These are phyloP conservation scores for Aspergillus felis DNA, from an alignment of 2,329 filamentous ascomycete species.

Conservation along the genomic window DNA sequence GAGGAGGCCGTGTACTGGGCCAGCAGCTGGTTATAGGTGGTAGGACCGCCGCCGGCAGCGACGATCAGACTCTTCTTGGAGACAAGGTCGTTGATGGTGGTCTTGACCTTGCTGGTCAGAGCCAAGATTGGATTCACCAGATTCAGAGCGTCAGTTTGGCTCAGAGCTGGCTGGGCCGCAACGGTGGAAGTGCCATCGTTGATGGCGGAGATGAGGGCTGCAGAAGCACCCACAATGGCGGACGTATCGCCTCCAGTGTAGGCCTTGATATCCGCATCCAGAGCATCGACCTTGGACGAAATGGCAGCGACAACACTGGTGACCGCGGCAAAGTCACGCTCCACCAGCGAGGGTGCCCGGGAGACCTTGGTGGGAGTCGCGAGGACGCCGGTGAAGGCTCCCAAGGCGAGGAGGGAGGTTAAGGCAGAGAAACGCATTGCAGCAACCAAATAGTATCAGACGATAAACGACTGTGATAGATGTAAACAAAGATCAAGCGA, in stretches of 20 bases:
- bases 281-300: conserved; percentile 7
- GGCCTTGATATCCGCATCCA: conserved; percentile 16
- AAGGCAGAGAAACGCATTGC: neutral
- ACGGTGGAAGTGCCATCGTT: conserved; percentile 17
- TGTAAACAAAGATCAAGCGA: neutral
- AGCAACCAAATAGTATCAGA: neutral
- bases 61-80: neutral
- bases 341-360: conserved; percentile 5
- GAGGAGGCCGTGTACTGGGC: neutral
- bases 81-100: conserved; percentile 1
- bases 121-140: conserved; percentile 16
- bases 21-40: neutral
- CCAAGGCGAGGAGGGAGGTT: conserved; percentile 7
- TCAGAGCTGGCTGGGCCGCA: conserved; percentile 11
- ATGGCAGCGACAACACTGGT: conserved; percentile 12
- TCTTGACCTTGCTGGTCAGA: conserved; percentile 18
- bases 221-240: conserved; percentile 12
- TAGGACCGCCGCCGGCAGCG: neutral
- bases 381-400: conserved; percentile 8
- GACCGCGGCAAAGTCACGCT: conserved; percentile 13
- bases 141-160: conserved; percentile 16
- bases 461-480: neutral
- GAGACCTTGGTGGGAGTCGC: conserved; percentile 9
- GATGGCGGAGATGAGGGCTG: conserved; percentile 17
- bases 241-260: conserved; percentile 16